These are phyloP conservation scores for Geotrichum aggregatum DNA, from an alignment of 1,139 yeast genomes.

Conservation along the genomic window DNA sequence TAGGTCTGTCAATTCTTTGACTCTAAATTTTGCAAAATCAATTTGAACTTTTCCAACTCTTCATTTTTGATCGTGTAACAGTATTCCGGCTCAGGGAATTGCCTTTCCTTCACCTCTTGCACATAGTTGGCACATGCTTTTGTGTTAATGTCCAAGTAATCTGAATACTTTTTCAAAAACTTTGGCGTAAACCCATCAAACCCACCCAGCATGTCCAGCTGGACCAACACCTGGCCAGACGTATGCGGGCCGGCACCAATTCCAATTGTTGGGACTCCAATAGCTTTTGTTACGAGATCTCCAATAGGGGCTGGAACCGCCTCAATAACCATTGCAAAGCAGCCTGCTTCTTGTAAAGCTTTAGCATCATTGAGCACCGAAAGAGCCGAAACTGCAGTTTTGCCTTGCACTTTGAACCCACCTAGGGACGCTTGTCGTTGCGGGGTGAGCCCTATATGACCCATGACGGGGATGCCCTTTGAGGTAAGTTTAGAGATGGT, in stretches of 20 bases:
- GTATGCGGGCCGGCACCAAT: slow-evolving; percentile 89
- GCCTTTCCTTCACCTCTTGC: slow-evolving; percentile 50
- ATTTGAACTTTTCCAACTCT: slow-evolving; percentile 50
- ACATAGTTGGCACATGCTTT: slow-evolving; percentile 53
- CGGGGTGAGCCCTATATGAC: slow-evolving; percentile 90
- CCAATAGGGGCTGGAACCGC: slow-evolving; percentile 83
- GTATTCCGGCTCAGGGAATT: slow-evolving; percentile 66
- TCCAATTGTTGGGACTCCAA: slow-evolving; percentile 81
- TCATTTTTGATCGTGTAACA: slow-evolving; percentile 70
- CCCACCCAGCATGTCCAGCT: slow-evolving; percentile 74
- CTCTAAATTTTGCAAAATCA: slow-evolving; percentile 27
- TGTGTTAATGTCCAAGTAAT: slow-evolving; percentile 50
- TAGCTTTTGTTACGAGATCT: slow-evolving; percentile 52
- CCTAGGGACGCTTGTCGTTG: slow-evolving; percentile 76
- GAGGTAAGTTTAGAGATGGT: slow-evolving; percentile 51
- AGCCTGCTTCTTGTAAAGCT: slow-evolving; percentile 71
- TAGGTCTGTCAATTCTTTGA: no score
- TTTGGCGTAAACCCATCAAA: slow-evolving; percentile 58
- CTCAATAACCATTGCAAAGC: slow-evolving; percentile 70
- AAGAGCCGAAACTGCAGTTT: slow-evolving; percentile 51
- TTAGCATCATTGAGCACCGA: slow-evolving; percentile 64
- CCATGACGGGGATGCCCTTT: slow-evolving; percentile 85
- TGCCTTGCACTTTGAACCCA: slow-evolving; percentile 87
- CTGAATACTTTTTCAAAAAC: slow-evolving; percentile 69
- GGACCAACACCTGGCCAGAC: slow-evolving; percentile 87